Percentiles rank a stretch among this genome's conserved stretches.
These are phyloP conservation scores for Rhodofomes roseus DNA, from an alignment of 1,284 basidiomycete genomes.

Conservation along the genomic window DNA sequence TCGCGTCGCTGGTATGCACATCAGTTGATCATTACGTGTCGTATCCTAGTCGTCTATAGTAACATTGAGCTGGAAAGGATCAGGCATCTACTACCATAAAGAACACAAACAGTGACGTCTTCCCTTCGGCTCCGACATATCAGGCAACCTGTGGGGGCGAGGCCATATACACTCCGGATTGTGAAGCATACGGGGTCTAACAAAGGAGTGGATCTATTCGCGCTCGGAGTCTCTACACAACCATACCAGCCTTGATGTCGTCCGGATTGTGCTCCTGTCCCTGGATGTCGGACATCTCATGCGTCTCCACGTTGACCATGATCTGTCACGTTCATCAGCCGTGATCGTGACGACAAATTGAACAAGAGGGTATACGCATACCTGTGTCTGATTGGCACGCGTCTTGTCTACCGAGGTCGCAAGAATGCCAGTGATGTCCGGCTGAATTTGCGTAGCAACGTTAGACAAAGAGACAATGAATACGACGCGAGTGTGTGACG, in stretches of 20 bases:
- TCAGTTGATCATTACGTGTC: no score
- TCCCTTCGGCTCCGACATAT: no score
- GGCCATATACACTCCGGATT: background rate
- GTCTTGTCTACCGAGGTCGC: background rate
- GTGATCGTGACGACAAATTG: no score
- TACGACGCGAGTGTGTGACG: background rate
- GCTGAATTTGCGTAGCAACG: background rate
- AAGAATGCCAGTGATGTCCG: background rate
- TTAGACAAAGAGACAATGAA: background rate
- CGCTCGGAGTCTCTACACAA: background rate
- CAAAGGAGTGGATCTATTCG: background rate
- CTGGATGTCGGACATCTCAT: background rate
- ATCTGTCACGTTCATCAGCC: background rate
- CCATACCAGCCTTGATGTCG: background rate
- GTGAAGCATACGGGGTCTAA: background rate
- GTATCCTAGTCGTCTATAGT: no score
- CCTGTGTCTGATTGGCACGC: background rate
- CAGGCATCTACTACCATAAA: no score
- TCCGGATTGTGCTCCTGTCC: background rate
- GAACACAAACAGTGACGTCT: no score
- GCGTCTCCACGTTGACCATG: conserved; percentile 1
- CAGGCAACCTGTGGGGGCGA: no score
- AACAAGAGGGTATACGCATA: background rate
- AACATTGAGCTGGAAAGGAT: no score
- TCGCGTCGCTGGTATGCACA: no score